phyloP scores from a whole-genome alignment of 192 early-diverging fungal species.

The Powellomyces hirtus region DNA sequence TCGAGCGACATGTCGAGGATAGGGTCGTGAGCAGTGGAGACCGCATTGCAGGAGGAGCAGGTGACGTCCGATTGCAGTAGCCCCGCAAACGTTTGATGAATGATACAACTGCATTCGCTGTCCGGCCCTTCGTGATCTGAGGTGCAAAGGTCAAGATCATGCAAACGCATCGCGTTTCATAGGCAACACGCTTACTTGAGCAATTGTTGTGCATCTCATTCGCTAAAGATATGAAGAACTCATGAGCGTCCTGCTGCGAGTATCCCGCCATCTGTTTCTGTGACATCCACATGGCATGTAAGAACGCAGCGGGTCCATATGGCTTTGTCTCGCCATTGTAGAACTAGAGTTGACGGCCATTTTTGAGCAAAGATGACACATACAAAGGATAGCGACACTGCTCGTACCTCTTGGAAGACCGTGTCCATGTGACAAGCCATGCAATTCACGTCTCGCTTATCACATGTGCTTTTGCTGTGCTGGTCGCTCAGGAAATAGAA shows the following conservation, averaged over 20 bases:
- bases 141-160: neutral
- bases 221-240: slow-evolving; percentile 89
- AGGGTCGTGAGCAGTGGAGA: slow-evolving; percentile 80
- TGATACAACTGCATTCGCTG: slow-evolving; percentile 74
- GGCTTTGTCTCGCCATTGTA: slow-evolving; percentile 69
- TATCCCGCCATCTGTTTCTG: slow-evolving; percentile 86
- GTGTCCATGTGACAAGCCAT: slow-evolving; percentile 93
- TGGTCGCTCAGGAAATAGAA: slow-evolving; percentile 90
- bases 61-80: slow-evolving; percentile 88
- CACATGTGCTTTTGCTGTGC: slow-evolving; percentile 70
- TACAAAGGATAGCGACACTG: too few relatives aligned
- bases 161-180: neutral
- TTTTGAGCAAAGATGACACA: too few relatives aligned
- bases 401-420: slow-evolving; percentile 67
- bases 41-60: slow-evolving; percentile 73
- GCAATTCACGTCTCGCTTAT: slow-evolving; percentile 54
- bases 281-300: slow-evolving; percentile 88
- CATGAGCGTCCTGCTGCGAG: slow-evolving; percentile 96
- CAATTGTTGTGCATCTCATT: slow-evolving; percentile 77
- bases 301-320: slow-evolving; percentile 77
- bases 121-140: neutral
- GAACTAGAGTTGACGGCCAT: slow-evolving; percentile 58
- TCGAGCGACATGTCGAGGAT: slow-evolving; percentile 91
- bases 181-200: slow-evolving; percentile 4
- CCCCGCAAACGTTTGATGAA: slow-evolving; percentile 90